A percentile compares a stretch with the other conserved stretches of the same genome.
These are phyloP conservation scores for Phaeosphaeria sp. DNA, from an alignment of 2,329 filamentous ascomycete species.

Conservation along the genomic window DNA sequence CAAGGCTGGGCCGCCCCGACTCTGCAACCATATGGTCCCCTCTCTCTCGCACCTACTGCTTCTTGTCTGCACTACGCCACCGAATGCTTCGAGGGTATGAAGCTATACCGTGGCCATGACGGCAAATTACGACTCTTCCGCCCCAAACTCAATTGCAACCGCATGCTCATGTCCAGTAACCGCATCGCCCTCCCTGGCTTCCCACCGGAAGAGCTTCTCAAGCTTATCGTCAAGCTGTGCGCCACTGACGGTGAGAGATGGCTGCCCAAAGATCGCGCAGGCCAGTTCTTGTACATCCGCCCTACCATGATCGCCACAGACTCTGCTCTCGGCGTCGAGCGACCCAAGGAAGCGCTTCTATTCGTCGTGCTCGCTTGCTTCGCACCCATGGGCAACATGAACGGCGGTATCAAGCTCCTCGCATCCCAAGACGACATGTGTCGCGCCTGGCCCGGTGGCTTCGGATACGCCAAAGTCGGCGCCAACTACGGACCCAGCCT, in stretches of 20 bases:
- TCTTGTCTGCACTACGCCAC: conserved; percentile 87
- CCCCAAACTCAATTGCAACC: conserved; percentile 73
- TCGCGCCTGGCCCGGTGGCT: conserved; percentile 91
- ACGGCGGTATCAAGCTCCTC: conserved; percentile 68
- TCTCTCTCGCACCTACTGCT: conserved; percentile 80
- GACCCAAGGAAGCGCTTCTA: conserved; percentile 83
- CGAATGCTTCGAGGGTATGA: conserved; percentile 88
- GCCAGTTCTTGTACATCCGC: conserved; percentile 81
- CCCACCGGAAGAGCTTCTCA: conserved; percentile 72
- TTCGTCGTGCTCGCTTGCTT: conserved; percentile 72
- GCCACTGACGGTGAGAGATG: conserved; percentile 77
- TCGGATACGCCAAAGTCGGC: conserved; percentile 89
- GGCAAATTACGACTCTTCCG: conserved; percentile 78
- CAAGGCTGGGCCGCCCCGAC: conserved; percentile 76
- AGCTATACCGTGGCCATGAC: conserved; percentile 72
- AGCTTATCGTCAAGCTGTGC: conserved; percentile 74
- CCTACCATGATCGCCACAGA: conserved; percentile 88
- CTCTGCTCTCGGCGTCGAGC: conserved; percentile 78
- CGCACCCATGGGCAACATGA: conserved; percentile 50
- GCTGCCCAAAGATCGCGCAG: conserved; percentile 73
- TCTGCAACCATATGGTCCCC: conserved; percentile 77
- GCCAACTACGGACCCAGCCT: conserved; percentile 91
- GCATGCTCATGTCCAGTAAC: conserved; percentile 62
- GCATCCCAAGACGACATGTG: conserved; percentile 83
- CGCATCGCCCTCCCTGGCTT: conserved; percentile 80